Evolutionary conservation across 208 protist species (phyloP).

Genomic region (Herpetomonas samuelpessoai): DNA sequence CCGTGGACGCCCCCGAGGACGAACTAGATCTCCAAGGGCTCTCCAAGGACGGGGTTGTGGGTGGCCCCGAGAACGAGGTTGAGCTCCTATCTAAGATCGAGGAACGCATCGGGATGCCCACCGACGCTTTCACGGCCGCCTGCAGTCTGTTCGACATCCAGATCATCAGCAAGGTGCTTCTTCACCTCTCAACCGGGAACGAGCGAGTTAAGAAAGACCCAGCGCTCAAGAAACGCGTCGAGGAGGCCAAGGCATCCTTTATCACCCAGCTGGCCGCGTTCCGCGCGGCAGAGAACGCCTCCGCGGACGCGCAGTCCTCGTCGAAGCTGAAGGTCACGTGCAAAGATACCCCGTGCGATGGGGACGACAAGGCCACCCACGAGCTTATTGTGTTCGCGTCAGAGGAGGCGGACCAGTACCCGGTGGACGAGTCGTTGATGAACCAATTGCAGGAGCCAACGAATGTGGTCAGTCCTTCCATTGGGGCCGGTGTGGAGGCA

Average conservation of each 20-base stretch:
- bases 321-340: slow-evolving; percentile 7
- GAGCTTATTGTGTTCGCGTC: slow-evolving; percentile 20
- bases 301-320: slow-evolving; percentile 12
- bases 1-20: slow-evolving; percentile 8
- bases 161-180: slow-evolving; percentile 39
- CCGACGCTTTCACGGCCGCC: slow-evolving; percentile 17
- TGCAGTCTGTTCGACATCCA: slow-evolving; percentile 41
- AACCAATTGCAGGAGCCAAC: slow-evolving; percentile 12
- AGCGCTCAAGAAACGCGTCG: slow-evolving; percentile 14
- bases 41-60: neutral
- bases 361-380: slow-evolving; percentile 7
- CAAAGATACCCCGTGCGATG: slow-evolving; percentile 8
- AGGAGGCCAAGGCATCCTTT: slow-evolving; percentile 21
- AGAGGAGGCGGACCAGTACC: slow-evolving; percentile 9
- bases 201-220: neutral
- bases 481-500: slow-evolving; percentile 8
- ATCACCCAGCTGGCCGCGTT: slow-evolving; percentile 27
- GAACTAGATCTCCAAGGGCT: neutral
- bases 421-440: slow-evolving; percentile 13
- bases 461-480: neutral
- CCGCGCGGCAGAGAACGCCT: slow-evolving; percentile 13
- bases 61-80: slow-evolving; percentile 4
- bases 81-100: slow-evolving; percentile 36
- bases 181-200: slow-evolving; percentile 17
- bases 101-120: slow-evolving; percentile 6